phyloP scores from a whole-genome alignment of 306 rosid species.

The Trifolium dubium region DNA sequence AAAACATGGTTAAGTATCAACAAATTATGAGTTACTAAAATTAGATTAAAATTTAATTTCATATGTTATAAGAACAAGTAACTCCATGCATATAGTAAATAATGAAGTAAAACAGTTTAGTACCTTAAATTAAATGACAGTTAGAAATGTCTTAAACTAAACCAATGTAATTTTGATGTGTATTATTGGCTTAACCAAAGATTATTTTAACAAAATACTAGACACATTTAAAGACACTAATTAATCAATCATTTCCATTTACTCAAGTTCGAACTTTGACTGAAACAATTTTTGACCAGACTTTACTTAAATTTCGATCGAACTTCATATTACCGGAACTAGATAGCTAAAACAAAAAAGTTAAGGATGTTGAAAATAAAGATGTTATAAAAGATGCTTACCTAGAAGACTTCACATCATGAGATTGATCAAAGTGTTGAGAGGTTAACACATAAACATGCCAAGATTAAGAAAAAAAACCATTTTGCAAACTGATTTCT shows the following conservation, averaged over 20 bases:
- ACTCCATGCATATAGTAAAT: neutral
- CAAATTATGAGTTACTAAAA: neutral
- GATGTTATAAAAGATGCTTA: conserved; percentile 30
- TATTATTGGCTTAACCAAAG: neutral
- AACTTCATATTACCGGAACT: too few species aligned
- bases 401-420: conserved; percentile 41
- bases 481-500: neutral
- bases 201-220: conserved; percentile 19
- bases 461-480: conserved; percentile 5
- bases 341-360: neutral
- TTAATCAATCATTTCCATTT: conserved; percentile 1
- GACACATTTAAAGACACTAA: neutral
- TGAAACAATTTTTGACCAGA: too few species aligned
- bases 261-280: too few species aligned
- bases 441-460: neutral
- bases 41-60: conserved; percentile 1
- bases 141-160: neutral
- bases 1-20: too few species aligned
- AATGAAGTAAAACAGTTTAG: neutral
- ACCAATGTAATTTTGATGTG: neutral
- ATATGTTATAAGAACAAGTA: neutral
- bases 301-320: too few species aligned
- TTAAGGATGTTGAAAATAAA: neutral
- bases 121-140: too few species aligned
- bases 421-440: neutral